Evolutionary conservation across 2,329 filamentous ascomycete species (phyloP).

Genomic region (Botrytis pseudocinerea): DNA sequence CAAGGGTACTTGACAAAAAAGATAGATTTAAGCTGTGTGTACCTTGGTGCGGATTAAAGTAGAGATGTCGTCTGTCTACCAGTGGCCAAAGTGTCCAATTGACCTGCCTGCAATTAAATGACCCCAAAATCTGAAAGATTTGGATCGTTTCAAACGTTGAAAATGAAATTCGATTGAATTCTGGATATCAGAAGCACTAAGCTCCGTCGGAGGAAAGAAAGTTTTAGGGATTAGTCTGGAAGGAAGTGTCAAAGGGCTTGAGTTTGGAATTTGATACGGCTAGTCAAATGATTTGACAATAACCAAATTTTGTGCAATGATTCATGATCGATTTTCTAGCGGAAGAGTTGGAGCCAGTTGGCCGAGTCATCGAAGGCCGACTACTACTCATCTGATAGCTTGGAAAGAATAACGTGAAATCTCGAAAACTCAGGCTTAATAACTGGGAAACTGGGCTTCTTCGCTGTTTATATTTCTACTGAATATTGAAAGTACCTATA

Average conservation of each 20-base stretch:
- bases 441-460: not conserved
- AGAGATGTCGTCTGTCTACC: not conserved
- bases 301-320: not conserved
- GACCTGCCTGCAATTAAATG: not conserved
- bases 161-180: not conserved
- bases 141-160: not conserved
- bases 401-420: not conserved
- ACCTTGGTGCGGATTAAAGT: not conserved
- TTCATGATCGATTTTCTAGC: not conserved
- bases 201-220: not conserved
- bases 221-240: not conserved
- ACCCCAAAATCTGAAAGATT: not conserved
- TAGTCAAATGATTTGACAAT: not conserved
- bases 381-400: not conserved
- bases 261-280: not conserved
- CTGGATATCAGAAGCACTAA: not conserved
- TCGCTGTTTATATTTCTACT: not conserved
- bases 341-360: not conserved
- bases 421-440: not conserved
- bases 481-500: not conserved
- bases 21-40: not conserved
- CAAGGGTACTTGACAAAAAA: not conserved
- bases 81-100: not conserved
- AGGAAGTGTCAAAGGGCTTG: not conserved
- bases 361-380: not conserved